Conservation (phyloP, 164 flowering plant species). For the Umbilicus rupestris region DNA sequence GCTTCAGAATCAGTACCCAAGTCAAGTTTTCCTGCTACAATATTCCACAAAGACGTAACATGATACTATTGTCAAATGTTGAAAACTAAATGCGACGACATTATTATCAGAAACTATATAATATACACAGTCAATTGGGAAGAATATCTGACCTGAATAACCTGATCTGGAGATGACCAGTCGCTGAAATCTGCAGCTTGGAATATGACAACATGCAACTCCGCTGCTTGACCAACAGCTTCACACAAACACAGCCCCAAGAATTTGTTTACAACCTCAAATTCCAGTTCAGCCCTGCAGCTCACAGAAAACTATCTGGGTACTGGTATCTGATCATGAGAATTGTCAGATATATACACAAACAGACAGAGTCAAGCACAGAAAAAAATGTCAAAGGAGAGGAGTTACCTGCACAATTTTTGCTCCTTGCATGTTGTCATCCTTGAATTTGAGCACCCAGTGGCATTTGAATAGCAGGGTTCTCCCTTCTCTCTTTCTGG, state of each 20-base stretch:
- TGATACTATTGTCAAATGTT: neutral
- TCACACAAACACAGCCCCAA: neutral
- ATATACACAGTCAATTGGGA: neutral
- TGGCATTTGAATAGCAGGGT: neutral
- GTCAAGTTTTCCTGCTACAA: neutral
- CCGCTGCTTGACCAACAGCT: neutral
- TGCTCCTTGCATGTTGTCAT: neutral
- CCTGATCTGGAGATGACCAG: neutral
- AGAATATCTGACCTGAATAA: neutral
- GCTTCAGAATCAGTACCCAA: slow-evolving; percentile 4
- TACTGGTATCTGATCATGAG: neutral
- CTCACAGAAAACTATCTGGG: too few relatives aligned
- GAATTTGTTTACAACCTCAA: neutral
- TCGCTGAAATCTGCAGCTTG: neutral
- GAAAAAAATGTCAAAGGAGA: neutral
- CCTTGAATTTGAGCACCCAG: neutral
- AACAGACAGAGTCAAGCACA: neutral
- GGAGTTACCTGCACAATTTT: slow-evolving; percentile 1
- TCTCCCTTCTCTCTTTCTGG: neutral
- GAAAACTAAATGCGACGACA: neutral
- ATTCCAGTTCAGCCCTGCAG: too few relatives aligned
- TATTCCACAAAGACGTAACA: neutral
- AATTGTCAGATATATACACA: neutral
- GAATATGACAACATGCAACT: neutral
- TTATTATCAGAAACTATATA: neutral